phyloP scores from a whole-genome alignment of 1,284 basidiomycete genomes.

The Flammula alnicola region DNA sequence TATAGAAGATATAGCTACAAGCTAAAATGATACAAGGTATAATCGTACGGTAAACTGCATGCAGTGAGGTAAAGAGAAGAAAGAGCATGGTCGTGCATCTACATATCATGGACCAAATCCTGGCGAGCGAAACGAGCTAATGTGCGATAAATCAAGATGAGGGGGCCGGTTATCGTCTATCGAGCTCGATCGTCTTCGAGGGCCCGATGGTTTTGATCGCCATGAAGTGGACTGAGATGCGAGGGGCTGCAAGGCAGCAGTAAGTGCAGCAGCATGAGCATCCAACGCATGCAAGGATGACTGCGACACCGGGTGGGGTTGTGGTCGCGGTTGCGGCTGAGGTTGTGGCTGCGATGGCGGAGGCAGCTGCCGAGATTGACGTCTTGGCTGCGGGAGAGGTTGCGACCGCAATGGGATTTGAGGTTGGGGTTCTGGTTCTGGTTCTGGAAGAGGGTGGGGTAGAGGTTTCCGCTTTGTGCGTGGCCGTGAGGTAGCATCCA shows the following conservation, averaged over 20 bases:
- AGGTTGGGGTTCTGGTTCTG: constrained; percentile 11
- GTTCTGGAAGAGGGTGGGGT: constrained; percentile 18
- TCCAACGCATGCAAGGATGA: constrained; percentile 20
- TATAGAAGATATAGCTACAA: constrained; percentile 12
- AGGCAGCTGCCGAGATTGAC: not conserved
- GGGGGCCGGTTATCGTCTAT: constrained; percentile 34
- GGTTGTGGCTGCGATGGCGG: not conserved
- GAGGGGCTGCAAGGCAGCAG: constrained; percentile 21
- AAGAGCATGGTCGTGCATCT: too few species aligned
- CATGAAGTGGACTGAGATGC: constrained; percentile 16
- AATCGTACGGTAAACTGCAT: constrained; percentile 4
- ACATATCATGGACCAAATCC: constrained; percentile 16
- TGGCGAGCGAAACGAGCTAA: constrained; percentile 24
- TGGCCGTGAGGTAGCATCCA: constrained; percentile 47
- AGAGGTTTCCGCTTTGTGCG: constrained; percentile 35
- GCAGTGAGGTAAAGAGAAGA: too few species aligned
- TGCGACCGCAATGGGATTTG: constrained; percentile 1
- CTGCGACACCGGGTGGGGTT: constrained; percentile 11
- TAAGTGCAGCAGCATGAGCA: constrained; percentile 20
- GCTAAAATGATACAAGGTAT: constrained; percentile 9
- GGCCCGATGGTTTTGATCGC: constrained; percentile 36
- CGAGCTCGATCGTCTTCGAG: constrained; percentile 44
- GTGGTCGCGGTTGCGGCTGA: constrained; percentile 5
- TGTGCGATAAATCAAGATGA: constrained; percentile 38
- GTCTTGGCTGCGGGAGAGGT: not conserved